Evolutionary conservation across 2,329 filamentous ascomycete species (phyloP).

Genomic region (Ceratocystis cacaofunesta): DNA sequence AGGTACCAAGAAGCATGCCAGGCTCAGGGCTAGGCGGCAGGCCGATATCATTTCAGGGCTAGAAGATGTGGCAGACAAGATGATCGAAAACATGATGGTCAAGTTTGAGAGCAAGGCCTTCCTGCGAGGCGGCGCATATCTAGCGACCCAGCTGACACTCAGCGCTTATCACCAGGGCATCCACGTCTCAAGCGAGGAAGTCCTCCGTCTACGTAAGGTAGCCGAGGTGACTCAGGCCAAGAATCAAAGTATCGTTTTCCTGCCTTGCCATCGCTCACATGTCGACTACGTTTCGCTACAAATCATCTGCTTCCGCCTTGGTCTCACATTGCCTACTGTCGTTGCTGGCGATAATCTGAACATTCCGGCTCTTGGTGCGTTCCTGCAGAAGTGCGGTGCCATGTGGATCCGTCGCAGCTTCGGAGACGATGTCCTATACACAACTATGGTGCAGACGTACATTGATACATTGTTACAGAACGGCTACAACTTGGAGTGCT

Average conservation of each 20-base stretch:
- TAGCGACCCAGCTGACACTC: slow-evolving; percentile 74
- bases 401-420: slow-evolving; percentile 95
- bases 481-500: slow-evolving; percentile 92
- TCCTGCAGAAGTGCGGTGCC: slow-evolving; percentile 87
- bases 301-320: slow-evolving; percentile 86
- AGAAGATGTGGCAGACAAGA: slow-evolving; percentile 65
- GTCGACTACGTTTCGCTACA: slow-evolving; percentile 94
- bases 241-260: slow-evolving; percentile 89
- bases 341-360: slow-evolving; percentile 95
- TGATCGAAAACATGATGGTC: slow-evolving; percentile 94
- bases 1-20: slow-evolving; percentile 5
- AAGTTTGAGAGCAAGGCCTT: slow-evolving; percentile 95
- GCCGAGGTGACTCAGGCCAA: slow-evolving; percentile 70
- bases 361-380: slow-evolving; percentile 75
- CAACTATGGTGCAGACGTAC: slow-evolving; percentile 86
- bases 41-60: slow-evolving; percentile 41
- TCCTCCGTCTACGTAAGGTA: slow-evolving; percentile 64
- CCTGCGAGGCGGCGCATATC: slow-evolving; percentile 82
- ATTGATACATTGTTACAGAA: slow-evolving; percentile 83
- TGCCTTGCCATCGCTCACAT: slow-evolving; percentile 88
- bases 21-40: slow-evolving; percentile 9
- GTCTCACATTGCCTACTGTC: slow-evolving; percentile 75
- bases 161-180: slow-evolving; percentile 94
- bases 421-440: slow-evolving; percentile 79
- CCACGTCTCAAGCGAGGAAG: slow-evolving; percentile 89